Percentiles rank a stretch among this genome's conserved stretches.
Conservation (phyloP, 2,329 filamentous ascomycete species). For the Xylaria hypoxylon region DNA sequence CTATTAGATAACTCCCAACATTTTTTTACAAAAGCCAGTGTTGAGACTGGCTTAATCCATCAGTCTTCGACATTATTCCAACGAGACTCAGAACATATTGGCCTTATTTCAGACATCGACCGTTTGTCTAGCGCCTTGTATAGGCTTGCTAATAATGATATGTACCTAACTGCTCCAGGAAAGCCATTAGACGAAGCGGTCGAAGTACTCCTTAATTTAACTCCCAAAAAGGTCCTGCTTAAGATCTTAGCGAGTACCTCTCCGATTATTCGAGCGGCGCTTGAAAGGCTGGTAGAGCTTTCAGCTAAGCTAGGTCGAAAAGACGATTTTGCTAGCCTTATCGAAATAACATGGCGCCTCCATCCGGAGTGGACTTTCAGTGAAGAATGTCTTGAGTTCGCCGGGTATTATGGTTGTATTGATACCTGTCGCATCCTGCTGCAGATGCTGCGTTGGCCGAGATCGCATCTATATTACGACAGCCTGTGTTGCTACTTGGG, state of each 20-base stretch:
- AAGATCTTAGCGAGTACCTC: constrained; percentile 12
- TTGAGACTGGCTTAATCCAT: too few relatives aligned
- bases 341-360: background rate
- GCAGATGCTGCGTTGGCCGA: background rate
- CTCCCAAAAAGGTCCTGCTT: constrained; percentile 5
- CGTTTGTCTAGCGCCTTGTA: background rate
- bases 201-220: background rate
- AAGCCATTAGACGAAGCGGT: background rate
- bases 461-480: background rate
- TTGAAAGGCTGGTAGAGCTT: background rate
- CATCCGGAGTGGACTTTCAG: background rate
- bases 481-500: too few relatives aligned
- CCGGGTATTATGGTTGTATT: background rate
- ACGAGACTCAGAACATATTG: background rate
- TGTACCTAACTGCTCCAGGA: accelerated
- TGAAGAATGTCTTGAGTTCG: background rate
- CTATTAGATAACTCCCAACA: background rate
- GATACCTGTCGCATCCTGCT: constrained; percentile 9
- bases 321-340: background rate
- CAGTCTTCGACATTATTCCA: background rate
- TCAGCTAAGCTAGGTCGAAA: background rate
- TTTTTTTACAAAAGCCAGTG: too few relatives aligned
- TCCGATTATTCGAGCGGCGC: background rate
- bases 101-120: background rate
- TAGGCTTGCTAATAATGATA: background rate